Percentiles rank a stretch among this genome's conserved stretches.
Conservation (phyloP, 2,329 filamentous ascomycete genomes). For the Apiospora koreana region DNA sequence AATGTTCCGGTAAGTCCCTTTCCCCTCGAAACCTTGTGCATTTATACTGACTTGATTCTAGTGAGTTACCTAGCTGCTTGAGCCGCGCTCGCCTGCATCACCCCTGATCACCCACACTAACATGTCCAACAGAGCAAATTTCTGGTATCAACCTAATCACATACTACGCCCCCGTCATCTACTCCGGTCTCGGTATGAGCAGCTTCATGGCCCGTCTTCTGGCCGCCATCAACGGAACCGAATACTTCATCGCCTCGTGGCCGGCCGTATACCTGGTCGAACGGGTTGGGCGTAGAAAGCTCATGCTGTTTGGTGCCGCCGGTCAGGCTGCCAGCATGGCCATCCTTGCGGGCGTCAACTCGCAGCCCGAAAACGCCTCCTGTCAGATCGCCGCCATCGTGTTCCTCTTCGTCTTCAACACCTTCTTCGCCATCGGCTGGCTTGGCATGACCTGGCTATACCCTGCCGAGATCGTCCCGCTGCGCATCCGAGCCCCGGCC, state of each 20-base stretch:
- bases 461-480: slow-evolving; percentile 57
- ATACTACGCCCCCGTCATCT: slow-evolving; percentile 51
- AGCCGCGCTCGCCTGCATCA: not conserved
- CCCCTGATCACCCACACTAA: slow-evolving; percentile 27
- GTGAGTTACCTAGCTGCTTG: not conserved
- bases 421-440: slow-evolving; percentile 55
- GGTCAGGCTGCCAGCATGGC: slow-evolving; percentile 69
- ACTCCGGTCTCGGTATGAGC: slow-evolving; percentile 50
- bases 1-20: slow-evolving; percentile 43
- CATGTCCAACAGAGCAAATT: slow-evolving; percentile 47
- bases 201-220: slow-evolving; percentile 58
- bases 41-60: not conserved
- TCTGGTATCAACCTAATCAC: slow-evolving; percentile 44
- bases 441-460: slow-evolving; percentile 60
- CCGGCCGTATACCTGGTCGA: slow-evolving; percentile 63
- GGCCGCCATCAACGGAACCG: slow-evolving; percentile 52
- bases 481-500: slow-evolving; percentile 54
- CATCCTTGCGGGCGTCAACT: slow-evolving; percentile 51
- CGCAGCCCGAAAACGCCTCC: slow-evolving; percentile 24
- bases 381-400: slow-evolving; percentile 35
- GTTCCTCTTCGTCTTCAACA: slow-evolving; percentile 54
- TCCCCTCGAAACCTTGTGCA: slow-evolving; percentile 15
- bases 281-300: slow-evolving; percentile 64
- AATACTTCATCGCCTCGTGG: slow-evolving; percentile 60
- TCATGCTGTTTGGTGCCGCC: slow-evolving; percentile 70